Evolutionary conservation across 768 basidiomycete species (phyloP), one percentile per base, ranked within the genome.

Genomic region (Lentinula detonsa): DNA sequence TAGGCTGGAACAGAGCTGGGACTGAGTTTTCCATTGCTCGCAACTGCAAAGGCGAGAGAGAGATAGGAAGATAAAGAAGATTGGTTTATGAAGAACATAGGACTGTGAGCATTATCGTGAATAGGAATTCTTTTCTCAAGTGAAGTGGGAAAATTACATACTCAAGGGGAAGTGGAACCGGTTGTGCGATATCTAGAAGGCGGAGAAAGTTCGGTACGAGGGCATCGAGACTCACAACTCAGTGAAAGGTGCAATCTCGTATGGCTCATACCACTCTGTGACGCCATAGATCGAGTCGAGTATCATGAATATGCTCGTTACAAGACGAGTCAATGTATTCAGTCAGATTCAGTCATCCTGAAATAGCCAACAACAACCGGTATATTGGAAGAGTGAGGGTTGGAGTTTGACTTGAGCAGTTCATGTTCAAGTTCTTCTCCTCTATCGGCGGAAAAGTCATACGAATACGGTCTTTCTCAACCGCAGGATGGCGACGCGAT

Each of bases 1-100:
- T 62, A 13, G 74, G 73, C 13, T 64, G 65, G 65, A 75, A 73
- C 37, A 72, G 64, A 13, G 21, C 57, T n/a, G 64, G 48, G 33
- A 40, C 23, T 31, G 62, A 55, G 21, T 5, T 16, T 46, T 46
- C 21, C 45, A 43, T 43, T 28, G 28, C 28, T 28, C 28, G 28
- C 28, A 28, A 28, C 28, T 28, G 28, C 13, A 43, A 16, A 16
- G 42, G 13, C 2, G n/a, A n/a, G n/a, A n/a, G n/a, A n/a, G 15
- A 16, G 42, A 43, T 43, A 10, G 5, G 45, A 46, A 21, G 18
- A 21, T 8, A 9, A 46, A 3, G 45, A 46, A 18, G 18, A 2
- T 46, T 21, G 45, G 16, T 23, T 23, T 23, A 21, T 46, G 16
- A 46, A 3, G 45, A 21, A 11, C 13, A 8, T 46, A 11, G 45